phyloP scores from a whole-genome alignment of 176 grass and related monocot genomes.

The Cocos nucifera region DNA sequence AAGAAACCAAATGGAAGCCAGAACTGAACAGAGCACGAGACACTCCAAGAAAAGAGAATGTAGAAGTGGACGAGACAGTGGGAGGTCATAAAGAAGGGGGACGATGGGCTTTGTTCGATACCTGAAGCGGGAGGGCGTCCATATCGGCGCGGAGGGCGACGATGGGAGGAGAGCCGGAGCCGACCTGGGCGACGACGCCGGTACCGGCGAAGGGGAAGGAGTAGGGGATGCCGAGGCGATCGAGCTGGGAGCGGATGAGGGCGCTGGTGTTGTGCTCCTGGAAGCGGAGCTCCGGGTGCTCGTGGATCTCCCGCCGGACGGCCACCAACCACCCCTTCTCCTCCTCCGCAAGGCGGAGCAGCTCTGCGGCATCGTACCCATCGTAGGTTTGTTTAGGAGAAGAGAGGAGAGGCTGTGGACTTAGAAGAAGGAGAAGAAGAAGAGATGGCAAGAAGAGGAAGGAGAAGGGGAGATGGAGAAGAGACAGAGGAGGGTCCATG shows the following conservation, averaged over 20 bases:
- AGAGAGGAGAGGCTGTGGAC: too few species aligned
- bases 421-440: too few species aligned
- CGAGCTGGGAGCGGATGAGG: conserved; percentile 70
- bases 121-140: conserved; percentile 84
- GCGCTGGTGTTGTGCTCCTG: conserved; percentile 65
- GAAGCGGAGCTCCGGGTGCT: conserved; percentile 80
- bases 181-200: conserved; percentile 60
- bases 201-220: conserved; percentile 48
- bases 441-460: too few species aligned
- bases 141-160: conserved; percentile 90
- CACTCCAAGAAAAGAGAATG: too few species aligned
- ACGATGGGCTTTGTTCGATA: not conserved
- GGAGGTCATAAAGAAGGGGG: not conserved
- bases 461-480: too few species aligned
- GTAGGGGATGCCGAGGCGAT: conserved; percentile 35
- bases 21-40: too few species aligned
- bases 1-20: too few species aligned
- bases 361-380: conserved; percentile 32
- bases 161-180: conserved; percentile 55
- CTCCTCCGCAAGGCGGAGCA: conserved; percentile 40
- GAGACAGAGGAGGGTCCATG: too few species aligned
- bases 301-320: conserved; percentile 64
- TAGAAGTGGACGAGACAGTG: not conserved
- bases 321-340: conserved; percentile 64
- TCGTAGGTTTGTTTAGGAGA: too few species aligned